Percentiles rank a stretch among this genome's conserved stretches.
Conservation (phyloP, 345 rosid species). For the Erodium maritimum region DNA sequence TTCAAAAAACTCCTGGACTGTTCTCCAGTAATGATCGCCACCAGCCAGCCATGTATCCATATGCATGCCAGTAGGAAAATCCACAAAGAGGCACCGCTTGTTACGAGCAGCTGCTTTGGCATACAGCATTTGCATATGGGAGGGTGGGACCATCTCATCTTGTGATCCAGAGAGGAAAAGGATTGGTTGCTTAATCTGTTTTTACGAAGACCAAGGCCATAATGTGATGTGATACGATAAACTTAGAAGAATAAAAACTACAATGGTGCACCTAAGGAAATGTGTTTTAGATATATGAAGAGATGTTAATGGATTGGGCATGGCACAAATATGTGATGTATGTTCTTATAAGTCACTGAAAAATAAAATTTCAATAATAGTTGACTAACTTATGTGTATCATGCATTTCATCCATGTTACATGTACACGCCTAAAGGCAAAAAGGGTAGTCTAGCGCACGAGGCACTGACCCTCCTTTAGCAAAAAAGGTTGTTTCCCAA, state of each 20-base stretch:
- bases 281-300: not conserved
- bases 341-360: not conserved
- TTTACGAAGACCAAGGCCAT: conserved; percentile 3
- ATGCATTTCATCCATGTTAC: not conserved
- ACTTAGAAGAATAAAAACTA: not conserved
- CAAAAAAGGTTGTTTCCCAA: no score
- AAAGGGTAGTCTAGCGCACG: no score
- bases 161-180: conserved; percentile 92
- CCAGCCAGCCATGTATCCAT: conserved; percentile 97
- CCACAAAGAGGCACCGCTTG: conserved; percentile 55
- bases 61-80: conserved; percentile 93
- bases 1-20: conserved; percentile 45
- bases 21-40: conserved; percentile 84
- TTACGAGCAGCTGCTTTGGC: conserved; percentile 83
- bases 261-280: not conserved
- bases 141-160: conserved; percentile 98
- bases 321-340: not conserved
- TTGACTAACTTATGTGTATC: no score
- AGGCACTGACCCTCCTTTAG: no score
- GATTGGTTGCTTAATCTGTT: conserved; percentile 70
- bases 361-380: not conserved
- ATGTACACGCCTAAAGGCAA: not conserved
- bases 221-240: not conserved
- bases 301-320: not conserved
- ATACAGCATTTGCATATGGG: conserved; percentile 84